Base-by-base conservation (phyloP, 2,329 filamentous ascomycete species). In the Colletotrichum lini region DNA sequence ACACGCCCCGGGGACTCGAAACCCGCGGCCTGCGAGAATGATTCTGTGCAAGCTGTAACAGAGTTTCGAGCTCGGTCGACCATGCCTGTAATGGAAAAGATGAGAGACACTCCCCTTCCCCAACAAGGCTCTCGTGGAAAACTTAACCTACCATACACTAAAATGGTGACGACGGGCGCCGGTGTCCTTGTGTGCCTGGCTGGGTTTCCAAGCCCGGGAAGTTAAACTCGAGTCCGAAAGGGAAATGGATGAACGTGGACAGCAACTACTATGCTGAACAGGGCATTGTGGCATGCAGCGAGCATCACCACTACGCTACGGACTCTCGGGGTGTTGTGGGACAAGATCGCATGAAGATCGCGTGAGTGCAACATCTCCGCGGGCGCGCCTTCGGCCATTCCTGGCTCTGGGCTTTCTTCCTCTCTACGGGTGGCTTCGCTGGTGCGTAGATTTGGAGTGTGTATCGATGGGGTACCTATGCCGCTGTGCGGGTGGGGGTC, bases 271-370 rank as follows among this genome's bases (percentile, higher is more conserved):
- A 16, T n/a, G 40, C 67, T 26, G 30, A 70, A 30, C 38, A 35
- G n/a, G 16, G 30, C 30, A n/a, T 10, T 47, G 57, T 35, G 45
- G 53, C 23, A 38, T 35, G 30, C 42, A 40, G 23, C 15, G 12
- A 7, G 9, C 50, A 59, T 40, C 44, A 13, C 8, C 18, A 18
- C 15, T 1, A 45, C 54, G 40, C 67, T 54, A 66, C 61, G 54
- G 65, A 23, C 44, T 67, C 49, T 67, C 57, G 68, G 68, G 44
- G 64, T 68, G 23, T 54, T 58, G 58, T 30, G 21, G 7, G 13
- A 15, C 30, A 21, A 49, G 42, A 49, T 40, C 18, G 45, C 58
- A 26, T 63, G 58, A 26, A 40, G 21, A 56, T 66, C 54, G 2
- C 52, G 9, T 42, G n/a, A 58, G 7, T 15, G 21, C 13, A 38